Evolutionary conservation across 108 stramenopile genomes (phyloP).

Genomic region (Ochromonas danica): DNA sequence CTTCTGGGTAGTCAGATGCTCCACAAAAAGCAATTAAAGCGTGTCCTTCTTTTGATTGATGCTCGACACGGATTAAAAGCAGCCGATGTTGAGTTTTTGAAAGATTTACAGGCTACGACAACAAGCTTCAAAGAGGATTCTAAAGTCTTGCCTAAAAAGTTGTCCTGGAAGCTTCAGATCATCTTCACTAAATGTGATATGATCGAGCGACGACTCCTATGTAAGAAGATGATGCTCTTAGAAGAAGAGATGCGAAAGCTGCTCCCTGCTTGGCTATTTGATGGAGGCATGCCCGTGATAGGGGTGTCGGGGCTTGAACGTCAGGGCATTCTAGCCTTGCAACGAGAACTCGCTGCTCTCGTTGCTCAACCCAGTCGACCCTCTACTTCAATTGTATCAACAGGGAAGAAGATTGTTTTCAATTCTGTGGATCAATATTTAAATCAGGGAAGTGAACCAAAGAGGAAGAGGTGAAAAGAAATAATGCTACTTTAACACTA

Average conservation of each 20-base stretch:
- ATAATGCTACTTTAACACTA: too few species aligned
- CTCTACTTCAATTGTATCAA: too few species aligned
- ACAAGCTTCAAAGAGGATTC: conserved; percentile 38
- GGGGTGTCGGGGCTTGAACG: conserved; percentile 39
- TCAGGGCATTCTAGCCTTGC: conserved; percentile 42
- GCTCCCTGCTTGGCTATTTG: conserved; percentile 34
- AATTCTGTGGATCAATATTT: too few species aligned
- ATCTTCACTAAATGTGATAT: conserved; percentile 55
- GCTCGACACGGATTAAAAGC: conserved; percentile 50
- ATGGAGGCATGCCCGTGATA: conserved; percentile 40
- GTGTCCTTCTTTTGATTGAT: conserved; percentile 46
- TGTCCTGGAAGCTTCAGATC: conserved; percentile 50
- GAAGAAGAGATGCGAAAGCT: conserved; percentile 45
- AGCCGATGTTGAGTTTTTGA: conserved; percentile 42
- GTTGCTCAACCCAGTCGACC: too few species aligned
- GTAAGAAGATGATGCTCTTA: conserved; percentile 40
- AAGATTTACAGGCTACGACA: not conserved
- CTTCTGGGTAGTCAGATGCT: conserved; percentile 31
- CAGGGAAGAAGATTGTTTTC: too few species aligned
- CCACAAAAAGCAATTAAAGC: not conserved
- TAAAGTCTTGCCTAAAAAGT: conserved; percentile 39
- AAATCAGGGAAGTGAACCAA: too few species aligned
- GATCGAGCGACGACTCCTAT: conserved; percentile 45
- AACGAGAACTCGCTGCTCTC: conserved; percentile 45
- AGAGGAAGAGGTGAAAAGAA: too few species aligned